Base-by-base conservation (phyloP, 2,329 filamentous ascomycete species). In the Colletotrichum chlorophyti region DNA sequence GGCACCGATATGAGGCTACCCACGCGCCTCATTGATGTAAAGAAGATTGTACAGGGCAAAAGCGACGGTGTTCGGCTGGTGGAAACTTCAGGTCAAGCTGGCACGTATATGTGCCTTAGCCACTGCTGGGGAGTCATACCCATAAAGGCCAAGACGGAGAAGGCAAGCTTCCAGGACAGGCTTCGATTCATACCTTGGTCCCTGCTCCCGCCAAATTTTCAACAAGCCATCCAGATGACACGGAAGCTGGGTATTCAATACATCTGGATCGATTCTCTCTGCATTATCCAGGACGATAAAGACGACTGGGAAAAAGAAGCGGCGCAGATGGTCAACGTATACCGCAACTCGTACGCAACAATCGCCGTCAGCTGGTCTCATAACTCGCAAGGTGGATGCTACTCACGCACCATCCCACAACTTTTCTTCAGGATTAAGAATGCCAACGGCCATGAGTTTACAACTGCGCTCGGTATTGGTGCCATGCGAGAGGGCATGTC, bases 291-390 rank as follows among this genome's bases (percentile, higher is more conserved):
- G 31, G 19, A 51, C 1, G 38, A 27, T 1, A n/a, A 15, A 1
- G 19, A 3, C 6, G 48, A 51, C 14, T 51, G 48, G 37, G 48
- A 51, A 7, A 41, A 1, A 17, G 48, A 51, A 14, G 48, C 48
- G 3, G 48, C 48, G 11, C 37, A 34, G 1, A 51, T 51, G 37
- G 48, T 51, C 4, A 17, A 51, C 10, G 29, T 51, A 4, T 51
- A 51, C 17, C 37, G 48, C 27, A 35, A 51, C 3, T 29, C 27
- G 19, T 51, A 42, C 12, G 37, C 48, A 2, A 51, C 48, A 8
- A 51, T 51, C 12, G 27, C 48, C 4, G 26, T 43, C 11, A 51
- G 48, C 48, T 51, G 48, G 48, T 51, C 48, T 24, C 27, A 35
- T 17, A 24, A 51, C 11, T 51, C 37, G 1, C 21, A 26, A 1